Percentiles rank a stretch among this genome's conserved stretches.
Evolutionary conservation across 768 basidiomycete species (phyloP).

Genomic region (Mycena amicta): DNA sequence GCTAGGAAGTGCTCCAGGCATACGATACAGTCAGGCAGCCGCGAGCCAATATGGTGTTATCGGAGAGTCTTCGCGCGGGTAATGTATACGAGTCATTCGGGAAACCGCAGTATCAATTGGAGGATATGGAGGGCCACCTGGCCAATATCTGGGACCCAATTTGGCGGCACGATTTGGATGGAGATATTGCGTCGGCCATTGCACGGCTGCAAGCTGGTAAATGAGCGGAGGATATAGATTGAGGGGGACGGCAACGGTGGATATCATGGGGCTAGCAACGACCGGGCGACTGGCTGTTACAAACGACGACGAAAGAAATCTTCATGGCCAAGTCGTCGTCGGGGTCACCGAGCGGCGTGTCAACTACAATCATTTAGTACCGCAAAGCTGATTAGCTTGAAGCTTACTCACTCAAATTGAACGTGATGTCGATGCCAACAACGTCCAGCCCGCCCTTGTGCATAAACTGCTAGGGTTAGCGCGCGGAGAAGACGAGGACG

Average conservation of each 20-base stretch:
- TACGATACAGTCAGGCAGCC: slow-evolving; percentile 49
- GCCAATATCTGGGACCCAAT: slow-evolving; percentile 48
- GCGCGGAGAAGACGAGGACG: no score
- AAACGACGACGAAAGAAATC: no score
- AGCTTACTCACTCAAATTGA: no score
- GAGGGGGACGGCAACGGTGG: neutral
- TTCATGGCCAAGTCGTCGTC: no score
- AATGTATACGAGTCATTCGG: slow-evolving; percentile 47
- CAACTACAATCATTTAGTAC: no score
- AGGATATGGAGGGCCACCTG: slow-evolving; percentile 38
- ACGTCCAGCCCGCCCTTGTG: no score
- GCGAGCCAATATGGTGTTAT: slow-evolving; percentile 52
- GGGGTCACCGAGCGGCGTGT: no score
- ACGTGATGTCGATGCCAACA: no score
- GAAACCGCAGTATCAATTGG: slow-evolving; percentile 29
- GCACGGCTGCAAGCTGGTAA: slow-evolving; percentile 21
- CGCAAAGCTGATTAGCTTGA: no score
- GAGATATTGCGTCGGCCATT: slow-evolving; percentile 39
- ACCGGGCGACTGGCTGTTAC: no score
- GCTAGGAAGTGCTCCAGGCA: slow-evolving; percentile 46
- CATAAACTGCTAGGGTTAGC: no score
- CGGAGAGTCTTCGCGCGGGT: slow-evolving; percentile 43
- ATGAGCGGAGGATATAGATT: neutral
- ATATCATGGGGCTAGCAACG: neutral
- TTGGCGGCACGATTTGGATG: slow-evolving; percentile 50